Percentiles rank a stretch among this genome's conserved stretches.
These are phyloP conservation scores for Wakefieldia striispora DNA, from an alignment of 768 basidiomycete species.

Conservation along the genomic window DNA sequence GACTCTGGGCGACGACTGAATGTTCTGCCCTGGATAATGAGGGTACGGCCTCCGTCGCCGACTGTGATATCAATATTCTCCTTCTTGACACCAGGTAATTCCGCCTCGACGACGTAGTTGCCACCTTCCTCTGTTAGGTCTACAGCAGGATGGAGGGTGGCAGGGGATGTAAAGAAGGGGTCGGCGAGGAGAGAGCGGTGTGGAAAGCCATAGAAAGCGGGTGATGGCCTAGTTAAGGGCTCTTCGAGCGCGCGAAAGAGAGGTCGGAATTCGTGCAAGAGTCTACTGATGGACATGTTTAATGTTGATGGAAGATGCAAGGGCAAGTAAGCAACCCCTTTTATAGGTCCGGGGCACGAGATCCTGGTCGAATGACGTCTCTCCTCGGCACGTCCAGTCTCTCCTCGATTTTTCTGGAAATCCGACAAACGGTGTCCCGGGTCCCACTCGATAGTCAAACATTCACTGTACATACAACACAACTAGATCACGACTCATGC, in stretches of 20 bases:
- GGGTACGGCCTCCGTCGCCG: slow-evolving; percentile 64
- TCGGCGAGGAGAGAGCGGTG: slow-evolving; percentile 46
- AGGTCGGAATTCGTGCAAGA: slow-evolving; percentile 70
- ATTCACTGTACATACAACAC: no score
- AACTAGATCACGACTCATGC: background rate
- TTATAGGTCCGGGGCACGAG: slow-evolving; percentile 9
- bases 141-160: slow-evolving; percentile 50
- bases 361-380: slow-evolving; percentile 8
- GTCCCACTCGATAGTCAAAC: slow-evolving; percentile 8
- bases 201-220: slow-evolving; percentile 24
- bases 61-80: slow-evolving; percentile 71
- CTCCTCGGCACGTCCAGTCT: slow-evolving; percentile 8
- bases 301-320: background rate
- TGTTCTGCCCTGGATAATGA: slow-evolving; percentile 71
- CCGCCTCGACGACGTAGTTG: slow-evolving; percentile 69
- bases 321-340: background rate
- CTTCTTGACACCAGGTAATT: slow-evolving; percentile 76
- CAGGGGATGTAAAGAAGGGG: slow-evolving; percentile 42
- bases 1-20: slow-evolving; percentile 27
- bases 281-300: slow-evolving; percentile 69
- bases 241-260: slow-evolving; percentile 77
- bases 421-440: slow-evolving; percentile 9
- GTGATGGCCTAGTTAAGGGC: slow-evolving; percentile 45
- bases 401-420: slow-evolving; percentile 18
- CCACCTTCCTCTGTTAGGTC: slow-evolving; percentile 67